These are phyloP conservation scores for Candida xiaguanensis DNA, from an alignment of 805 yeast genomes.

Conservation along the genomic window DNA sequence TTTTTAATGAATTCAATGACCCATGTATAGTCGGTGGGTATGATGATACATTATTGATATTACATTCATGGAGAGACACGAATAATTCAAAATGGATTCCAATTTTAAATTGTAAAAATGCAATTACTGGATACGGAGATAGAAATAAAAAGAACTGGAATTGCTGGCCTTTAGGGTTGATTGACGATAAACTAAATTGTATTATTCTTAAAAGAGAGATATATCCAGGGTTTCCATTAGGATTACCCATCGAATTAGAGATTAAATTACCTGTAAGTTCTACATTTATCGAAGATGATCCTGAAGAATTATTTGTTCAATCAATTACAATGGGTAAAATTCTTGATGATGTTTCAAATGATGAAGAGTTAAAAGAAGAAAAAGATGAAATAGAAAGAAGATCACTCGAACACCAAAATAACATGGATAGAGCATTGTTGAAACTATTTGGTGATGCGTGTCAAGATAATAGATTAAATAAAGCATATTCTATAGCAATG, in stretches of 20 bases:
- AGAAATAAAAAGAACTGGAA: slow-evolving; percentile 54
- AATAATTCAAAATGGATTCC: slow-evolving; percentile 87
- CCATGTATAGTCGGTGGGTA: slow-evolving; percentile 79
- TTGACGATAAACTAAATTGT: slow-evolving; percentile 67
- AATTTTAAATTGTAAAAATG: slow-evolving; percentile 54
- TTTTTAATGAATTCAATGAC: slow-evolving; percentile 85
- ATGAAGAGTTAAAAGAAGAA: slow-evolving; percentile 20
- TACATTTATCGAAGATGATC: slow-evolving; percentile 24
- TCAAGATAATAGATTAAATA: slow-evolving; percentile 55
- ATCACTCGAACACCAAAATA: slow-evolving; percentile 47
- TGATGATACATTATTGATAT: slow-evolving; percentile 65
- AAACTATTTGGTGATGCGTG: slow-evolving; percentile 75
- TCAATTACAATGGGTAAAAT: slow-evolving; percentile 59
- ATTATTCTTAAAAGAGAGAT: slow-evolving; percentile 55
- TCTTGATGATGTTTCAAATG: slow-evolving; percentile 49
- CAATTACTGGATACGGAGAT: slow-evolving; percentile 43
- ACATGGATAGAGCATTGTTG: slow-evolving; percentile 74
- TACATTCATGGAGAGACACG: slow-evolving; percentile 75
- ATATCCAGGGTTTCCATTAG: slow-evolving; percentile 81
- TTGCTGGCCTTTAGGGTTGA: slow-evolving; percentile 86
- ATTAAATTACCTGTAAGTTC: slow-evolving; percentile 57
- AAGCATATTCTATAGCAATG: slow-evolving; percentile 66
- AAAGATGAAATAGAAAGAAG: slow-evolving; percentile 46
- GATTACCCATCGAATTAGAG: slow-evolving; percentile 77
- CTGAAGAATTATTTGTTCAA: slow-evolving; percentile 65